phyloP scores from a whole-genome alignment of 2,329 filamentous ascomycete species.

The Hirsutella minnesotensis region DNA sequence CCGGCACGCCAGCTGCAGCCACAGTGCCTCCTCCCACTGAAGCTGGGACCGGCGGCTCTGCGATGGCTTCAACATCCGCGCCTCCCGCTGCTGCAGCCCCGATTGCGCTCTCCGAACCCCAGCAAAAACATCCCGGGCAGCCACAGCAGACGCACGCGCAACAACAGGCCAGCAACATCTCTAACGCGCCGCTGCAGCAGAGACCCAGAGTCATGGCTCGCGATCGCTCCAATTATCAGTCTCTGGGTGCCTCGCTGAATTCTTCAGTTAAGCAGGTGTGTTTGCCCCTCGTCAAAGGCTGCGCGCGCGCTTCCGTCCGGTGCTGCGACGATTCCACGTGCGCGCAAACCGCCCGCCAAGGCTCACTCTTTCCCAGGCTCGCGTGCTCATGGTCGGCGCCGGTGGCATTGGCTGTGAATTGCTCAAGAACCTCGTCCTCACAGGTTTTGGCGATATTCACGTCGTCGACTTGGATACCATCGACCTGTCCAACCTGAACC shows the following conservation, averaged over 20 bases:
- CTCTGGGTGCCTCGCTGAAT: conserved; percentile 54
- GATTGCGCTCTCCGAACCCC: not conserved
- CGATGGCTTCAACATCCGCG: not conserved
- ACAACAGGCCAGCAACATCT: conserved; percentile 3
- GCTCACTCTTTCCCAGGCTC: conserved; percentile 42
- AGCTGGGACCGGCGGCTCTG: too few species aligned
- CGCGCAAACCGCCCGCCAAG: not conserved
- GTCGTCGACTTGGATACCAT: conserved; percentile 97
- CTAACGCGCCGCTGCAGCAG: conserved; percentile 12
- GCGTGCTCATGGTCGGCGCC: conserved; percentile 86
- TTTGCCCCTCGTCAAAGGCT: not conserved
- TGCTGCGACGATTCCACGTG: not conserved
- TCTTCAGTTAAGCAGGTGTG: conserved; percentile 57
- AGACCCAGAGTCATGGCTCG: conserved; percentile 23
- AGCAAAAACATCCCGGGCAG: not conserved
- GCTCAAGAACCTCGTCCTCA: conserved; percentile 88
- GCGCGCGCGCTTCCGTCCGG: not conserved
- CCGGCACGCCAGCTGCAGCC: not conserved
- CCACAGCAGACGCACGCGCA: conserved; percentile 6
- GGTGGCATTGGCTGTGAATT: conserved; percentile 97
- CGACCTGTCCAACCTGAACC: conserved; percentile 92
- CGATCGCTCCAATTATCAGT: conserved; percentile 49
- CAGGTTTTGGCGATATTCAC: conserved; percentile 85
- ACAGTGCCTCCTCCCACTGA: not conserved
- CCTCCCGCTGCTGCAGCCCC: not conserved